A percentile compares a stretch with the other conserved stretches of the same genome.
Conservation (phyloP, 1,284 basidiomycete genomes). For the Fomitopsis palustris region DNA sequence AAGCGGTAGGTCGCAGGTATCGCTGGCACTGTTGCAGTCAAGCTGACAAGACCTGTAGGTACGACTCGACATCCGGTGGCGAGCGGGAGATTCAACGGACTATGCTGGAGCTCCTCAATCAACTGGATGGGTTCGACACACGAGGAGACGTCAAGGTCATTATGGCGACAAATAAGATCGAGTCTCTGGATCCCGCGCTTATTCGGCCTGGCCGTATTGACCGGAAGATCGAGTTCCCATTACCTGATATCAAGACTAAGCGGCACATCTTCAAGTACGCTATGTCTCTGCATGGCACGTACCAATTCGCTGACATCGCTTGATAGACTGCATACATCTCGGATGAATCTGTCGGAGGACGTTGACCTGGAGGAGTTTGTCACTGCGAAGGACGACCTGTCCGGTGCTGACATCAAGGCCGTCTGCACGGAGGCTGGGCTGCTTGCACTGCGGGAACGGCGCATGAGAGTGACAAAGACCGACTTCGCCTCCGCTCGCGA, state of each 20-base stretch:
- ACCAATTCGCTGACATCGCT: background rate
- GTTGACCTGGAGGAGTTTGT: slow-evolving; percentile 97
- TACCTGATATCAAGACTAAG: slow-evolving; percentile 95
- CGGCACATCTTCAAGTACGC: slow-evolving; percentile 92
- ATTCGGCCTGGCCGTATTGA: slow-evolving; percentile 99
- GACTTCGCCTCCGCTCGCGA: slow-evolving; percentile 88
- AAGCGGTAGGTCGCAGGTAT: slow-evolving; percentile 68
- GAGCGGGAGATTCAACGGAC: slow-evolving; percentile 99
- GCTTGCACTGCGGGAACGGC: slow-evolving; percentile 88
- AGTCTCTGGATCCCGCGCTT: slow-evolving; percentile 95
- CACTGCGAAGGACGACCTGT: slow-evolving; percentile 94
- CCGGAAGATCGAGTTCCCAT: slow-evolving; percentile 95
- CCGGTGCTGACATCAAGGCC: slow-evolving; percentile 98
- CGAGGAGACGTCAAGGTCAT: slow-evolving; percentile 98
- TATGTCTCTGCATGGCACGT: background rate
- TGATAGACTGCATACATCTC: slow-evolving; percentile 83
- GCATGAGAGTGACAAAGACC: slow-evolving; percentile 95
- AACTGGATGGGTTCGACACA: slow-evolving; percentile 99
- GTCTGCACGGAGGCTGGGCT: slow-evolving; percentile 97
- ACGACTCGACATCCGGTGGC: slow-evolving; percentile 96
- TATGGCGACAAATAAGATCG: slow-evolving; percentile 93
- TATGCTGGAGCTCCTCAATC: slow-evolving; percentile 98
- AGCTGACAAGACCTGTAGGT: slow-evolving; percentile 39
- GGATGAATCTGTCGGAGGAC: slow-evolving; percentile 91
- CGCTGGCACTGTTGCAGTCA: background rate